Evolutionary conservation across 495 filamentous ascomycete species (phyloP).

Genomic region (Hypoxylon trugodes): DNA sequence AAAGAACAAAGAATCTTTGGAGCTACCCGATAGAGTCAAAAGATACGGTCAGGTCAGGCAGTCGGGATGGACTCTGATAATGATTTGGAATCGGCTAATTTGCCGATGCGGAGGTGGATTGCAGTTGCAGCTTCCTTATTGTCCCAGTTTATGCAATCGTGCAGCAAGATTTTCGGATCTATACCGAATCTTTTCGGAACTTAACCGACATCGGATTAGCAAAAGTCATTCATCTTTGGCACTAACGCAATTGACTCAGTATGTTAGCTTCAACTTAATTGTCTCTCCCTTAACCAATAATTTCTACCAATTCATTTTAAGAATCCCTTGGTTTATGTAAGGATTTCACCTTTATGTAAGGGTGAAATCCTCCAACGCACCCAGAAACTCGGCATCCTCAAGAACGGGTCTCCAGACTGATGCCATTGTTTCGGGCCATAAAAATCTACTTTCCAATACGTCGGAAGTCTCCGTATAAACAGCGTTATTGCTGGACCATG

Average conservation of each 20-base stretch:
- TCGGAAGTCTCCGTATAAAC: slow-evolving; percentile 17
- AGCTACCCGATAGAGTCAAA: slow-evolving; percentile 6
- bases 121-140: neutral
- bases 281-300: no score
- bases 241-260: neutral
- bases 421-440: slow-evolving; percentile 23
- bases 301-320: no score
- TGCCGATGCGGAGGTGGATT: slow-evolving; percentile 20
- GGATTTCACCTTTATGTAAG: slow-evolving; percentile 9
- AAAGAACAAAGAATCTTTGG: neutral
- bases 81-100: slow-evolving; percentile 17
- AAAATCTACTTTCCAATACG: slow-evolving; percentile 14
- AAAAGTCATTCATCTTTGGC: neutral
- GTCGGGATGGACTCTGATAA: no score
- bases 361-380: slow-evolving; percentile 19
- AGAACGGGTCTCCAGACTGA: slow-evolving; percentile 15
- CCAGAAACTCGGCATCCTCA: slow-evolving; percentile 12
- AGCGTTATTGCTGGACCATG: slow-evolving; percentile 6
- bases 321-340: no score
- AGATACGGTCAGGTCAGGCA: neutral
- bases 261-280: neutral
- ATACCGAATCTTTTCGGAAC: neutral
- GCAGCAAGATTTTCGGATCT: neutral
- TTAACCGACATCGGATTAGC: slow-evolving; percentile 23
- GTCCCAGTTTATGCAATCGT: slow-evolving; percentile 46